Percentiles rank a stretch among this genome's conserved stretches.
These are phyloP conservation scores for Odontarrhena argentea DNA, from an alignment of 345 rosid genomes.

Conservation along the genomic window DNA sequence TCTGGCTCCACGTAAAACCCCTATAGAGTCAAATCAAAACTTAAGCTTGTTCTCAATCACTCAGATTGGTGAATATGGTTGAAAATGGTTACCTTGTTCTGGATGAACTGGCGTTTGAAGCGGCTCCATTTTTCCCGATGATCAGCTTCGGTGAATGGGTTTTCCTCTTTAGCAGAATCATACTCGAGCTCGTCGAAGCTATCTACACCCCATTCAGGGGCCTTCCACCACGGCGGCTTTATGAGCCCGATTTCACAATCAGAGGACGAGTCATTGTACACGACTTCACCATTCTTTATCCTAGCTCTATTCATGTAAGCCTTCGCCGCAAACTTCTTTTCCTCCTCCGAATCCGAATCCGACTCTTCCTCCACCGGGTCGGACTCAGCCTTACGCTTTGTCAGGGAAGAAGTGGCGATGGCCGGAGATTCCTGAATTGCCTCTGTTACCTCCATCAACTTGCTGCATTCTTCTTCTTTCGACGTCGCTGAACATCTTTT, in stretches of 20 bases:
- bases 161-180: not conserved
- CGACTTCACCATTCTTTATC: no score
- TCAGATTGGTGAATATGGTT: no score
- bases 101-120: constrained; percentile 2
- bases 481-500: not conserved
- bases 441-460: constrained; percentile 2
- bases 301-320: no score
- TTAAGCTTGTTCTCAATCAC: no score
- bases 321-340: not conserved
- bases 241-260: not conserved
- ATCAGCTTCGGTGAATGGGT: not conserved
- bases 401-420: not conserved
- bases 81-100: not conserved
- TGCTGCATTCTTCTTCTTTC: not conserved
- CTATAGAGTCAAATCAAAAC: not conserved
- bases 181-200: constrained; percentile 1
- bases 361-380: not conserved
- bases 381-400: constrained; percentile 1
- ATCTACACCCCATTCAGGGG: constrained; percentile 13
- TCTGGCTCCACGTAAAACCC: constrained; percentile 22
- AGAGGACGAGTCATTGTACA: no score
- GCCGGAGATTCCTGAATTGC: not conserved
- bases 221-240: not conserved
- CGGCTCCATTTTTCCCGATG: not conserved
- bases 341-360: not conserved